Base-by-base conservation (phyloP, 2,329 filamentous ascomycete genomes). In the Colletotrichum tropicale region DNA sequence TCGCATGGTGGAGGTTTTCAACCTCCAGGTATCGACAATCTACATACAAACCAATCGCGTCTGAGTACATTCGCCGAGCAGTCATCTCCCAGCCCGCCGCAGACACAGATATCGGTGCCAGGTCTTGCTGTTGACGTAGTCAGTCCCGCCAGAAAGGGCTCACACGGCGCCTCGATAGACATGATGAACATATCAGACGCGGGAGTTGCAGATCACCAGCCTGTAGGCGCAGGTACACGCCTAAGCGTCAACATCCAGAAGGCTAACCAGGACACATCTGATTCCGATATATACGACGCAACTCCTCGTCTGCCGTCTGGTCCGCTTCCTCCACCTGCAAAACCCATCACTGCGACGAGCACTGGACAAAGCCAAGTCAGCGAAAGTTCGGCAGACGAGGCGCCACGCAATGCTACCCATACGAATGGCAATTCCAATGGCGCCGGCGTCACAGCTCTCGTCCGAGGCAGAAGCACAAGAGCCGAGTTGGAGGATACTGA, bases 401-500 rank as follows among this genome's bases (percentile, higher is more conserved):
- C 62, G 12, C 70, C 74, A 9, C 76, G 69, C 69, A 76, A 69
- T 3, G 75, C 77, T 5, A 75, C 74, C 6, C 70, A 77, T 55
- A 68, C 66, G 18, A 79, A 81, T 32, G 74, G 76, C 10, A 71
- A 71, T 32, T 67, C 65, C 48, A 77, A 71, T 21, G 62, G 61
- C 2, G 58, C 64, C 21, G 48, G 26, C 3, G 60, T 74, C 21
- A 70, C 77, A 4, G 65, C 71, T 26, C 55, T 75, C 30, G 61
- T 71, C n/a, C 66, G 62, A 56, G 78, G 68, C 60, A 79, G 18
- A 75, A 75, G 30, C 74, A 78, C 75, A 71, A 82, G 78, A 60
- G 79, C 77, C 80, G 86, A 88, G 71, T 80, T 88, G 7, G 86
- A 87, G 64, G 82, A 86, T 71, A 85, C 84, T 24, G 84, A 84